A percentile compares a stretch with the other conserved stretches of the same genome.
phyloP scores from a whole-genome alignment of 2,329 filamentous ascomycete genomes.

The Teratosphaeria epicoccoides region DNA sequence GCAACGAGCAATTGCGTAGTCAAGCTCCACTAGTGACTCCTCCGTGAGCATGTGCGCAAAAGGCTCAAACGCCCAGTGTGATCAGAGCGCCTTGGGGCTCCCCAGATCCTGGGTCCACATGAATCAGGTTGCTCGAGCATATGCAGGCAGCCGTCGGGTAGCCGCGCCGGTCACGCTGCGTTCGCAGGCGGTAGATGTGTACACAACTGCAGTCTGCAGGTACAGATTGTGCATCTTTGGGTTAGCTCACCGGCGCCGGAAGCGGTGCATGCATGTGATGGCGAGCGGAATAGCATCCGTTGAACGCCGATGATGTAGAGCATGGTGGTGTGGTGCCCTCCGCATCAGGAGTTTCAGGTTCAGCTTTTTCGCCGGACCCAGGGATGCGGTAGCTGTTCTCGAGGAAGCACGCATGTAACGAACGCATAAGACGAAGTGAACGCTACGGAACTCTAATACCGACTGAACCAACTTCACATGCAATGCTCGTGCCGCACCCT shows the following conservation, averaged over 20 bases:
- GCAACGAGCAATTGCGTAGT: neutral
- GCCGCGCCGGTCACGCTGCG: constrained; percentile 19
- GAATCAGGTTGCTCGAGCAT: constrained; percentile 8
- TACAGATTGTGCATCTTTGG: neutral
- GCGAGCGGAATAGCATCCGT: neutral
- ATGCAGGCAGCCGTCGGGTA: constrained; percentile 21
- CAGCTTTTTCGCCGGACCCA: constrained; percentile 11
- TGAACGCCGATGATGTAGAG: neutral
- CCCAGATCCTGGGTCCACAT: constrained; percentile 12
- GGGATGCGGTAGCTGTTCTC: constrained; percentile 15
- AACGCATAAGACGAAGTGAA: constrained; percentile 7
- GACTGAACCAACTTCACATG: constrained; percentile 12
- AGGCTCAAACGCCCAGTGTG: constrained; percentile 11
- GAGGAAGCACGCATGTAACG: constrained; percentile 13
- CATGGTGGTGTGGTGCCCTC: neutral
- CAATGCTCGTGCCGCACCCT: neutral
- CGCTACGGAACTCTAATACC: constrained; percentile 1
- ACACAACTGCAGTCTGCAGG: constrained; percentile 4
- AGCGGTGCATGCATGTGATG: neutral
- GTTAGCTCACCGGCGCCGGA: neutral
- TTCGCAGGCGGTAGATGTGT: constrained; percentile 25
- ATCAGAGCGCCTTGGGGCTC: constrained; percentile 5
- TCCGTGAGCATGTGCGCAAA: neutral
- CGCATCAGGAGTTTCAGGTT: constrained; percentile 12
- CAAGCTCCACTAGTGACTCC: neutral